These are phyloP conservation scores for Globisporangium spinosum DNA, from an alignment of 352 stramenopile genomes.

Conservation along the genomic window DNA sequence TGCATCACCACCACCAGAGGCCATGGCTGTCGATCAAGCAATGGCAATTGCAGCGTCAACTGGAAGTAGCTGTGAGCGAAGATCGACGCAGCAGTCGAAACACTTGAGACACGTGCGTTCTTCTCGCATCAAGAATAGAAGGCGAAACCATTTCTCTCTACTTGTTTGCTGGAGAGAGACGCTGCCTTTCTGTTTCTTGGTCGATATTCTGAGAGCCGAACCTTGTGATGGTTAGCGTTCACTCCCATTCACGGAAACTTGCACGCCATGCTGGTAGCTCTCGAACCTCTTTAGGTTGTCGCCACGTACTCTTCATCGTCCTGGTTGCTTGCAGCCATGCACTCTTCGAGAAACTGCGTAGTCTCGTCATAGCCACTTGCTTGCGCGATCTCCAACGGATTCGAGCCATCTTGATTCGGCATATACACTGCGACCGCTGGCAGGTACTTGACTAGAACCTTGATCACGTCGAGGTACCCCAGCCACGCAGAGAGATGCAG, in stretches of 20 bases:
- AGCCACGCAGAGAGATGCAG: slow-evolving; percentile 56
- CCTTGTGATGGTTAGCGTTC: not conserved
- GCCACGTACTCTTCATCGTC: not conserved
- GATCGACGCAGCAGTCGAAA: not conserved
- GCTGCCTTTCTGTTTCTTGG: not conserved
- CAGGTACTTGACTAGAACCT: slow-evolving; percentile 35
- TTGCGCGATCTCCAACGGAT: slow-evolving; percentile 37
- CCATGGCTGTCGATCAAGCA: not conserved
- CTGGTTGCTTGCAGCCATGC: slow-evolving; percentile 6
- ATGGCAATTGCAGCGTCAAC: not conserved
- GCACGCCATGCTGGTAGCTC: not conserved
- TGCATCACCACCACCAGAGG: not conserved
- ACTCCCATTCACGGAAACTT: not conserved
- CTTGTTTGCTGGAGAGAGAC: not conserved
- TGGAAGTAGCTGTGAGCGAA: not conserved
- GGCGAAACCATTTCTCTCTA: not conserved
- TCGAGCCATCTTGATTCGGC: slow-evolving; percentile 48
- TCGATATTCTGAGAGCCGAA: not conserved
- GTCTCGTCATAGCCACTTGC: slow-evolving; percentile 25
- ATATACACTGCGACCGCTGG: slow-evolving; percentile 47
- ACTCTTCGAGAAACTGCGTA: slow-evolving; percentile 21
- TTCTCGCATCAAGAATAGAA: not conserved
- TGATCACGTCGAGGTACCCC: slow-evolving; percentile 28
- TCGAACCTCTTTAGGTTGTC: not conserved
- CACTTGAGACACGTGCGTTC: not conserved